Conservation (phyloP, 2,329 filamentous ascomycete species). For the Pseudogymnoascus sp. region DNA sequence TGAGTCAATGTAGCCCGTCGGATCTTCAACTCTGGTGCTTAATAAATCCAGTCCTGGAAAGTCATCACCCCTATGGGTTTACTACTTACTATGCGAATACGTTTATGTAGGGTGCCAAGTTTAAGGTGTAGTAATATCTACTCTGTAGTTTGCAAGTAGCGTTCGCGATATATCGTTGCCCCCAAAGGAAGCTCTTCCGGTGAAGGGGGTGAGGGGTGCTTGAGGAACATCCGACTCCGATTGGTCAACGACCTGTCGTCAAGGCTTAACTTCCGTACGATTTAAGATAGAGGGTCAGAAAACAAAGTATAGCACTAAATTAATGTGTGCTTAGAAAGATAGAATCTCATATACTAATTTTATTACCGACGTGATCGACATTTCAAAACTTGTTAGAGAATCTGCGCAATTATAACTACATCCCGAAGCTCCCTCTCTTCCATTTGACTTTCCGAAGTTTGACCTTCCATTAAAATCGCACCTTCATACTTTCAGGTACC, state of each 20-base stretch:
- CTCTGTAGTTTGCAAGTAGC: neutral
- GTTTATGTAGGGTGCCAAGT: neutral
- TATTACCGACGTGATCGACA: neutral
- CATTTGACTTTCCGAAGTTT: neutral
- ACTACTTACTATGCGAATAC: neutral
- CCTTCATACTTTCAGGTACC: neutral
- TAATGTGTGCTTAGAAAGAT: neutral
- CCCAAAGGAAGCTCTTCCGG: too few species aligned
- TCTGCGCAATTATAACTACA: neutral
- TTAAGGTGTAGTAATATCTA: neutral
- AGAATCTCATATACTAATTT: neutral
- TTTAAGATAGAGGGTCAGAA: neutral
- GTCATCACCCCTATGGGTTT: too few species aligned
- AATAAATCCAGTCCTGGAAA: too few species aligned
- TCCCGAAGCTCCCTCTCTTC: neutral
- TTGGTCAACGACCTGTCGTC: neutral
- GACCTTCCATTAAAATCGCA: neutral
- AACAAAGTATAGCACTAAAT: neutral
- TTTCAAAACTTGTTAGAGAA: too few species aligned
- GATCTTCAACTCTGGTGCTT: too few species aligned
- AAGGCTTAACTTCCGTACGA: neutral
- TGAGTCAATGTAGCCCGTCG: too few species aligned
- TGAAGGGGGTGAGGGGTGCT: neutral
- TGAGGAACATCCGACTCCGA: neutral
- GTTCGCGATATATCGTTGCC: neutral